Percentiles rank a stretch among this genome's conserved stretches.
Evolutionary conservation across 148 eudicot species (phyloP).

Genomic region (Euryodendron excelsum): DNA sequence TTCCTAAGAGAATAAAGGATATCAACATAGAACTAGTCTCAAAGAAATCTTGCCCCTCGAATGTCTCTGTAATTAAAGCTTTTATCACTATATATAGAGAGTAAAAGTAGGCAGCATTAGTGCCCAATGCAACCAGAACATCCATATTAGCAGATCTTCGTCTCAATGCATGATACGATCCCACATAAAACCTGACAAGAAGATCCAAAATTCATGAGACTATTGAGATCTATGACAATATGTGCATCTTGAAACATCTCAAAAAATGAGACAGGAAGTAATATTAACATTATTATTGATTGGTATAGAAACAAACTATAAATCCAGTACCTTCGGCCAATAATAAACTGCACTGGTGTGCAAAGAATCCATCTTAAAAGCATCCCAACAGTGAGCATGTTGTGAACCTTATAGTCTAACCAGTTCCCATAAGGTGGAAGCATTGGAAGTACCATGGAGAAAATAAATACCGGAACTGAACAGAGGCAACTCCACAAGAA

Average conservation of each 20-base stretch:
- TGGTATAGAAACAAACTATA: constrained; percentile 6
- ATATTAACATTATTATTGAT: constrained; percentile 1
- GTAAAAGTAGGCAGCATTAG: constrained; percentile 96
- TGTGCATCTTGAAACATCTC: neutral
- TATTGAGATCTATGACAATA: neutral
- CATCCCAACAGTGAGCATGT: constrained; percentile 82
- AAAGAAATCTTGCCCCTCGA: constrained; percentile 90
- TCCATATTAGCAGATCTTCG: constrained; percentile 97
- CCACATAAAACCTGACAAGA: constrained; percentile 72
- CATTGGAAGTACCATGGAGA: constrained; percentile 93
- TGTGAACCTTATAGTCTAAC: constrained; percentile 72
- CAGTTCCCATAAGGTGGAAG: constrained; percentile 80
- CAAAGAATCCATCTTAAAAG: constrained; percentile 82
- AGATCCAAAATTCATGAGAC: constrained; percentile 16
- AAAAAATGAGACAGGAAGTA: neutral
- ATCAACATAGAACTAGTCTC: constrained; percentile 98
- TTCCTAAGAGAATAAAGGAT: constrained; percentile 92
- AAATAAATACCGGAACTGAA: constrained; percentile 72
- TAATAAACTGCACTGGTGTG: constrained; percentile 85
- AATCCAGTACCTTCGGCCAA: constrained; percentile 71
- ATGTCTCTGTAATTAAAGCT: constrained; percentile 52
- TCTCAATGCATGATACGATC: constrained; percentile 86
- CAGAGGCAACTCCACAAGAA: constrained; percentile 86
- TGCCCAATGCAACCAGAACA: constrained; percentile 93
- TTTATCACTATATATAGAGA: constrained; percentile 71